phyloP scores from a whole-genome alignment of 208 protist genomes.

The Trichomonas gallinae region DNA sequence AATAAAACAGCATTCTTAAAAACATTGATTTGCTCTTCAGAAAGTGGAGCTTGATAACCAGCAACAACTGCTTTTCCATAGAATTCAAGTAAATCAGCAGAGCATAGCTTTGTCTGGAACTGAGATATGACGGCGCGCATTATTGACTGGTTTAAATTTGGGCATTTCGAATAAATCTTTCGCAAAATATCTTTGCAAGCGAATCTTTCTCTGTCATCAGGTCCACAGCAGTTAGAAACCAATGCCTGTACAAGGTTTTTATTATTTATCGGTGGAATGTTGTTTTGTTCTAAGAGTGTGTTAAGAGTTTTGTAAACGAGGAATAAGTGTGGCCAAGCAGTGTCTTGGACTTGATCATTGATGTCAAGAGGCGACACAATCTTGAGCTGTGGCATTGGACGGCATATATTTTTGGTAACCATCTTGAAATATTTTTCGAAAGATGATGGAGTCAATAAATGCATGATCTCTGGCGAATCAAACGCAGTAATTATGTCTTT shows the following conservation, averaged over 20 bases:
- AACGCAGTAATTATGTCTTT: neutral
- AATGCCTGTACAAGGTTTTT: neutral
- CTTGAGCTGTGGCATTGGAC: neutral
- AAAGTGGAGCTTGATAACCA: neutral
- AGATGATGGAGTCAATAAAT: neutral
- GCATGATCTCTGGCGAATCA: neutral
- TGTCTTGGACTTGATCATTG: neutral
- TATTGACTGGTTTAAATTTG: neutral
- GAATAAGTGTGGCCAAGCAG: neutral
- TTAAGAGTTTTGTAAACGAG: neutral
- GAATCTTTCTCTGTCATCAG: neutral
- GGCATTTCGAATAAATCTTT: neutral
- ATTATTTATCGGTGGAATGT: neutral
- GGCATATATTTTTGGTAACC: neutral
- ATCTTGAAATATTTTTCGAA: neutral
- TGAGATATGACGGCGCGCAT: neutral
- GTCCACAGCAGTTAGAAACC: neutral
- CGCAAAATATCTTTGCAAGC: neutral
- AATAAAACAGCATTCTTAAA: neutral
- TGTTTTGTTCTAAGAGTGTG: neutral
- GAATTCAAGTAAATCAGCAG: neutral
- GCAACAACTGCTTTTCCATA: neutral
- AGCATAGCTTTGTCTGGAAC: neutral
- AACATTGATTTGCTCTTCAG: neutral
- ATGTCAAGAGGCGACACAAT: neutral